These are phyloP conservation scores for Russula vinacea DNA, from an alignment of 768 basidiomycete species.

Conservation along the genomic window DNA sequence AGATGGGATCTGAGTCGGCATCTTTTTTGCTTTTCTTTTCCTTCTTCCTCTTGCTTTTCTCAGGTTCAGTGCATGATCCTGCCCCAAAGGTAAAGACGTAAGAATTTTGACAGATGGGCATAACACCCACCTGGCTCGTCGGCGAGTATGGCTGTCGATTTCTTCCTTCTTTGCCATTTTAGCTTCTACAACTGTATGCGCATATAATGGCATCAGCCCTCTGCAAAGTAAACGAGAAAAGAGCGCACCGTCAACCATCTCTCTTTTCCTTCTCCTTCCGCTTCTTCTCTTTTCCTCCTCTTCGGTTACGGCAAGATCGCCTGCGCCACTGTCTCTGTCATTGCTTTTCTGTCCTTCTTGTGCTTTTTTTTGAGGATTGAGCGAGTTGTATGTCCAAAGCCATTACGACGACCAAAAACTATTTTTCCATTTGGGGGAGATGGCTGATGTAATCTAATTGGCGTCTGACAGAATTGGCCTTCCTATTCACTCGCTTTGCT, in stretches of 20 bases:
- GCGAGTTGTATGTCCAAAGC: not conserved
- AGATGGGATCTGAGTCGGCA: not conserved
- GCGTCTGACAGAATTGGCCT: not conserved
- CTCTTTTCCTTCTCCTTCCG: slow-evolving; percentile 8
- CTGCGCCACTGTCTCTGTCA: not conserved
- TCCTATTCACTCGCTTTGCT: not conserved
- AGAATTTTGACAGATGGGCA: not conserved
- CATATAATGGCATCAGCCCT: slow-evolving; percentile 5
- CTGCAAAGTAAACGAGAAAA: not conserved
- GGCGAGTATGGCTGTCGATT: not conserved
- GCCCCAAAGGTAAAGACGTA: not conserved
- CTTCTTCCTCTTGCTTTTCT: slow-evolving; percentile 28
- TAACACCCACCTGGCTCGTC: slow-evolving; percentile 7
- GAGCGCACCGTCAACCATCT: not conserved
- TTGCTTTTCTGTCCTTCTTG: slow-evolving; percentile 12
- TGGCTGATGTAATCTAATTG: slow-evolving; percentile 13
- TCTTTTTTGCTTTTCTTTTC: slow-evolving; percentile 31
- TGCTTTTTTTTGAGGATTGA: not conserved
- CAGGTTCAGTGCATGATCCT: slow-evolving; percentile 4
- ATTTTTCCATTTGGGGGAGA: not conserved
- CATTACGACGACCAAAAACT: not conserved
- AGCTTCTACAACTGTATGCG: not conserved
- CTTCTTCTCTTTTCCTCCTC: not conserved
- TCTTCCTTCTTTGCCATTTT: slow-evolving; percentile 11
- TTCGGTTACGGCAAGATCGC: not conserved